These are phyloP conservation scores for Trametes sp. DNA, from an alignment of 1,284 basidiomycete genomes.

Conservation along the genomic window DNA sequence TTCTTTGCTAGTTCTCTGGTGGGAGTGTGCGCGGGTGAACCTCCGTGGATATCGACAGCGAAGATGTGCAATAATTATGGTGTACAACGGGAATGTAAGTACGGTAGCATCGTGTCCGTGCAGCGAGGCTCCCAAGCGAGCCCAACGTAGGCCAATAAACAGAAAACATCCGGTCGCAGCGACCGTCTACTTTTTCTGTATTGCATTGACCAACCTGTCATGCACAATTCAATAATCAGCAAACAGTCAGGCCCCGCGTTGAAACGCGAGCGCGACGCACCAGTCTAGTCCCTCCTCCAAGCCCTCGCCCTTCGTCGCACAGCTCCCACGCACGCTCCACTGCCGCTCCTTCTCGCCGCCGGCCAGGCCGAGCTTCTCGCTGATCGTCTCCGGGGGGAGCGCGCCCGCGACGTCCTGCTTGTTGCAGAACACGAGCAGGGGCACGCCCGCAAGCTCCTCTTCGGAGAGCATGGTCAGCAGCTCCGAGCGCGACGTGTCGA, in stretches of 20 bases:
- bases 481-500: constrained; percentile 92
- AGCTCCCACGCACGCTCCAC: constrained; percentile 97
- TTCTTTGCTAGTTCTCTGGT: no score
- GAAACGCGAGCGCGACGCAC: constrained; percentile 50
- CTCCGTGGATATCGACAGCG: constrained; percentile 12
- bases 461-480: constrained; percentile 96
- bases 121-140: constrained; percentile 27
- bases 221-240: not conserved
- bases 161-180: constrained; percentile 12
- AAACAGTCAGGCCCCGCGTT: not conserved
- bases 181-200: constrained; percentile 73
- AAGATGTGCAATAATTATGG: constrained; percentile 35
- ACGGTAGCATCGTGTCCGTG: constrained; percentile 34
- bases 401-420: constrained; percentile 92
- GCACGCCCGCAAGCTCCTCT: constrained; percentile 93
- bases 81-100: constrained; percentile 42
- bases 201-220: constrained; percentile 80
- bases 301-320: constrained; percentile 95
- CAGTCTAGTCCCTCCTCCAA: constrained; percentile 92
- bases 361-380: constrained; percentile 91
- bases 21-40: not conserved
- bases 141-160: constrained; percentile 25
- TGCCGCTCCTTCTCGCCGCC: constrained; percentile 93
- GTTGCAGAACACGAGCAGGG: constrained; percentile 96
- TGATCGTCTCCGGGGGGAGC: constrained; percentile 89